These are phyloP conservation scores for Colletotrichum orchidophilum DNA, from an alignment of 2,329 filamentous ascomycete genomes.

Conservation along the genomic window DNA sequence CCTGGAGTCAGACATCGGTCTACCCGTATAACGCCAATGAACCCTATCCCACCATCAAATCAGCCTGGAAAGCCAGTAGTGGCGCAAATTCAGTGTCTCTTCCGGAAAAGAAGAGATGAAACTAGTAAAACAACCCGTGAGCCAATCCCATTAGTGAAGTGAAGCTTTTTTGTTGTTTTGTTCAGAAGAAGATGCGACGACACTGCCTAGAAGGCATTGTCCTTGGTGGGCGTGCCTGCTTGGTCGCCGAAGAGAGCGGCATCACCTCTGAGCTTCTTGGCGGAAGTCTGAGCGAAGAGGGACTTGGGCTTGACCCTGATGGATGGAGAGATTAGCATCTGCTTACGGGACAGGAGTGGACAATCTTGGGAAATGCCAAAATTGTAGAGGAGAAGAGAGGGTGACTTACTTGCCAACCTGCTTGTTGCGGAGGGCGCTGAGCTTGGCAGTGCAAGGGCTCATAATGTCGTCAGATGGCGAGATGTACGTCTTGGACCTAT, in stretches of 20 bases:
- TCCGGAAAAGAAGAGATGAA: constrained; percentile 4
- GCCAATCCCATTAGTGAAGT: constrained; percentile 21
- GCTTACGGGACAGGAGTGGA: neutral
- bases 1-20: constrained; percentile 27
- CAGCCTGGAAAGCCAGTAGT: neutral
- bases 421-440: constrained; percentile 82
- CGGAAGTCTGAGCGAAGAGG: constrained; percentile 72
- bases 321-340: neutral
- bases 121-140: constrained; percentile 22
- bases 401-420: constrained; percentile 77
- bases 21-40: constrained; percentile 31
- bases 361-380: neutral
- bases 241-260: constrained; percentile 42
- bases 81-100: constrained; percentile 3
- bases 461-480: constrained; percentile 91
- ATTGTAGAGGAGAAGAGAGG: neutral
- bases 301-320: constrained; percentile 72
- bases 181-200: constrained; percentile 25
- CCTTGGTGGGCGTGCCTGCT: constrained; percentile 33
- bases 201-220: constrained; percentile 13
- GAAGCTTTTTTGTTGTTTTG: constrained; percentile 27
- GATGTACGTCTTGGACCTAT: constrained; percentile 68
- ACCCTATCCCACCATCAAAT: constrained; percentile 3
- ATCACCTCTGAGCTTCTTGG: constrained; percentile 63
- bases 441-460: constrained; percentile 86